A percentile compares a stretch with the other conserved stretches of the same genome.
Conservation (phyloP, 352 stramenopile species). For the Phytophthora crassamura region DNA sequence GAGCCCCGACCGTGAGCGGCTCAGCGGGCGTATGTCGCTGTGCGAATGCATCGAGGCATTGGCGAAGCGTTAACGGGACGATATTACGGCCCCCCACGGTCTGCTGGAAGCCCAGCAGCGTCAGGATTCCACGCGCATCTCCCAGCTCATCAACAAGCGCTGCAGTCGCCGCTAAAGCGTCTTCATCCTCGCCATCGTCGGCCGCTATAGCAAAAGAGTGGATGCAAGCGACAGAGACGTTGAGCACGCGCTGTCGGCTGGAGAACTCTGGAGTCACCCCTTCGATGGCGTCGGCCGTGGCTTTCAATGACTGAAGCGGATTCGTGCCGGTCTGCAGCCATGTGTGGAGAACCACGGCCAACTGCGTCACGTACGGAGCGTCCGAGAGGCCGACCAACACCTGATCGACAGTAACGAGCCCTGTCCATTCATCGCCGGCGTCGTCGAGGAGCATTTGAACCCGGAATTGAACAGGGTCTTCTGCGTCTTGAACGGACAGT, state of each 20-base stretch:
- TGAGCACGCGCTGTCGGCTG: conserved; percentile 42
- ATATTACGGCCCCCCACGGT: conserved; percentile 62
- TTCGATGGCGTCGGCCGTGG: conserved; percentile 32
- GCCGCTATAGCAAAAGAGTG: conserved; percentile 28
- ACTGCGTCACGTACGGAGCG: conserved; percentile 47
- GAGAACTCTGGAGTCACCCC: conserved; percentile 44
- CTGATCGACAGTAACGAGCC: conserved; percentile 8
- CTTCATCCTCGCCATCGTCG: neutral
- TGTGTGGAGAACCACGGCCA: conserved; percentile 45
- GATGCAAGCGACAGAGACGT: conserved; percentile 26
- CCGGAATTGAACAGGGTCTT: conserved; percentile 45
- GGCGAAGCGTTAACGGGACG: conserved; percentile 53
- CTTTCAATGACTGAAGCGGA: conserved; percentile 35
- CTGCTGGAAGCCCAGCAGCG: conserved; percentile 70
- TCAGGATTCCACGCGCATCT: conserved; percentile 65
- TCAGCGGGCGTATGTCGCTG: conserved; percentile 44
- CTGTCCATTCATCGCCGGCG: conserved; percentile 1
- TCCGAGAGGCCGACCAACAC: conserved; percentile 29
- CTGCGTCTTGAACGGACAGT: conserved; percentile 36
- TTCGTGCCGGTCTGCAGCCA: conserved; percentile 49
- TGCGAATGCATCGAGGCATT: conserved; percentile 66
- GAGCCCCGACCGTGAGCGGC: conserved; percentile 73
- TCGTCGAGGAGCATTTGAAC: conserved; percentile 42
- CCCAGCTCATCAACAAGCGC: conserved; percentile 51
- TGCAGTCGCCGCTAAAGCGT: conserved; percentile 4